Evolutionary conservation across 352 stramenopile species (phyloP).

Genomic region (Blastocystis sp.): DNA sequence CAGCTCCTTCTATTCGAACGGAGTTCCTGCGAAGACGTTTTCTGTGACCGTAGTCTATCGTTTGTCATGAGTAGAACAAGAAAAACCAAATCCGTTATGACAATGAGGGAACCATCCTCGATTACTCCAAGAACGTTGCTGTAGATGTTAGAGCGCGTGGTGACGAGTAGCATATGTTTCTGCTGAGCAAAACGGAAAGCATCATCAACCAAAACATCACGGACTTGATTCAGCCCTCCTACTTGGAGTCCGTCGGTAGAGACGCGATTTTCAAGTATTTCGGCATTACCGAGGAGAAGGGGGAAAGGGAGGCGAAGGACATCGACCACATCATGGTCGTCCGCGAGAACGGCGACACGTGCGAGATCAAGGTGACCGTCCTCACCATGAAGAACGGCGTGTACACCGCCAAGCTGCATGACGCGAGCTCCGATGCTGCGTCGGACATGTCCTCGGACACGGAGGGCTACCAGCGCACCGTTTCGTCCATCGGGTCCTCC

Average conservation of each 20-base stretch:
- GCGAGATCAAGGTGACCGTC: background rate
- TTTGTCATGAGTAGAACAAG: background rate
- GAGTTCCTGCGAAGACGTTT: background rate
- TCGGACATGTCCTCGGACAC: slow-evolving; percentile 9
- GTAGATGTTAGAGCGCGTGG: background rate
- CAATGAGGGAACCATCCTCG: background rate
- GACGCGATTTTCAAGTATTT: slow-evolving; percentile 17
- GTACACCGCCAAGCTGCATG: background rate
- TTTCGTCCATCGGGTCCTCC: background rate
- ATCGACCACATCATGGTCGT: background rate
- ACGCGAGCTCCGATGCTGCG: background rate
- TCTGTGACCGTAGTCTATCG: background rate
- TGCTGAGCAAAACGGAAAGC: slow-evolving; percentile 8
- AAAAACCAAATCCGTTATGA: slow-evolving; percentile 35
- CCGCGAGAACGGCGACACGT: background rate
- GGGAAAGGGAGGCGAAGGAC: background rate
- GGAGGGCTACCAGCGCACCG: background rate
- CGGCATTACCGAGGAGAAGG: background rate
- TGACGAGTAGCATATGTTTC: slow-evolving; percentile 4
- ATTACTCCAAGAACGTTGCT: slow-evolving; percentile 38
- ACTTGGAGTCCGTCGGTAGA: background rate
- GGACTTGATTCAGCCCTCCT: slow-evolving; percentile 9
- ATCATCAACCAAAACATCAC: background rate
- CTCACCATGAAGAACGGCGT: background rate
- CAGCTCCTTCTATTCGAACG: background rate